phyloP scores from a whole-genome alignment of 1,139 yeast genomes.

The Lodderomyces pseudojiufengensis region DNA sequence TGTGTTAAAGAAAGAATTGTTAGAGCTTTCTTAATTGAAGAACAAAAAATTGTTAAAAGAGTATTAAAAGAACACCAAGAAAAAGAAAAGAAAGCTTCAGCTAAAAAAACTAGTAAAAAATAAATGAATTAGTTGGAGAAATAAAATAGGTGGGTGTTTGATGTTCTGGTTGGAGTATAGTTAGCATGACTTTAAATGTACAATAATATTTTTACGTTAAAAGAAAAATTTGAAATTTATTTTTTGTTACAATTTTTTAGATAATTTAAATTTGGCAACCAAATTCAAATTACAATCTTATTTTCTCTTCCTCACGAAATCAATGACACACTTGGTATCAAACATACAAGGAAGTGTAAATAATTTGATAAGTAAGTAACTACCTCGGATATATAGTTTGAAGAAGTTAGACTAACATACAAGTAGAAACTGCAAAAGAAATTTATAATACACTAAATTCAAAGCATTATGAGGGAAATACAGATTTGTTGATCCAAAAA shows the following conservation, averaged over 20 bases:
- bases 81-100: constrained; percentile 67
- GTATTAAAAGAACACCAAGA: constrained; percentile 93
- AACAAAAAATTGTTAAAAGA: constrained; percentile 99
- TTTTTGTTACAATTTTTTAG: neutral
- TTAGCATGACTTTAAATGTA: constrained; percentile 15
- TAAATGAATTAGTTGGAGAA: constrained; percentile 20
- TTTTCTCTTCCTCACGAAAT: too few relatives aligned
- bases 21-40: constrained; percentile 99
- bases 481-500: constrained; percentile 7
- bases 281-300: too few relatives aligned
- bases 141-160: too few relatives aligned
- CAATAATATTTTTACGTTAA: constrained; percentile 7
- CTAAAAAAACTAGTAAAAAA: constrained; percentile 42
- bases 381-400: too few relatives aligned
- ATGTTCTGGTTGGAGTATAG: neutral
- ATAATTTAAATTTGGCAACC: too few relatives aligned
- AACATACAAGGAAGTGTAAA: constrained; percentile 8
- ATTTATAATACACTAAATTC: constrained; percentile 7
- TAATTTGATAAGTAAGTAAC: constrained; percentile 11
- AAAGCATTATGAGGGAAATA: constrained; percentile 4
- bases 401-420: neutral
- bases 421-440: constrained; percentile 10
- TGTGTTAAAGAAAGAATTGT: constrained; percentile 98
- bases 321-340: constrained; percentile 12
- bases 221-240: neutral